phyloP scores from a whole-genome alignment of 1,284 basidiomycete species.

The Erythrobasidium hasegawianum region DNA sequence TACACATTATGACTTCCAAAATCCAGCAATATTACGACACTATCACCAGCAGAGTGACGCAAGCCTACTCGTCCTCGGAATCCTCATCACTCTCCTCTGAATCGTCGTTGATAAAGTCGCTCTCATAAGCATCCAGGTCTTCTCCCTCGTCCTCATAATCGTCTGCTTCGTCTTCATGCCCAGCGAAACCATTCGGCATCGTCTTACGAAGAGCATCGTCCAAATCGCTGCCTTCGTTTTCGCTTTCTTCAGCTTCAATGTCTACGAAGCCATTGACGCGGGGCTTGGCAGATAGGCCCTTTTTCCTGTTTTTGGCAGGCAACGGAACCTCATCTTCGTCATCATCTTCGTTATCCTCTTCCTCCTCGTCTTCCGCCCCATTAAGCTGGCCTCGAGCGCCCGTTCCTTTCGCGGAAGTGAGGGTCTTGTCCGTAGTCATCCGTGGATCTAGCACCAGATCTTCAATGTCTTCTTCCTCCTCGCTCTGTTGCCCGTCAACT shows the following conservation, averaged over 20 bases:
- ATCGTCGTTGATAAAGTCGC: slow-evolving; percentile 39
- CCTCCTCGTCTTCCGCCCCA: slow-evolving; percentile 47
- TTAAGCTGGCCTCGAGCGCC: no score
- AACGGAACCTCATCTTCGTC: slow-evolving; percentile 56
- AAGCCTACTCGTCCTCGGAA: slow-evolving; percentile 12
- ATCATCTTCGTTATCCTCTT: slow-evolving; percentile 60
- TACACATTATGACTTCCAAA: no score
- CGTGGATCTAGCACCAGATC: slow-evolving; percentile 58
- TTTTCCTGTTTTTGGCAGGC: slow-evolving; percentile 6
- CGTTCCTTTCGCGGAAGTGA: slow-evolving; percentile 40
- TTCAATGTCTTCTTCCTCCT: slow-evolving; percentile 68
- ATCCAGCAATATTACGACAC: no score
- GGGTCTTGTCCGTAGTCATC: slow-evolving; percentile 54
- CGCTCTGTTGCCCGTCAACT: slow-evolving; percentile 33
- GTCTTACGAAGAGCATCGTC: slow-evolving; percentile 5
- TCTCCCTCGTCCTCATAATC: slow-evolving; percentile 31
- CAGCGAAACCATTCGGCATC: slow-evolving; percentile 12
- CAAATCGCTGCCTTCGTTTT: slow-evolving; percentile 37
- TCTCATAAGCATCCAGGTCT: slow-evolving; percentile 31
- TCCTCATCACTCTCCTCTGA: slow-evolving; percentile 34
- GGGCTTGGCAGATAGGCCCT: not conserved
- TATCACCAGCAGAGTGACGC: no score
- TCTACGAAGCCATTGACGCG: slow-evolving; percentile 29
- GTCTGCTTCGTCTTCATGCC: slow-evolving; percentile 24
- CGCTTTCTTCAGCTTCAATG: slow-evolving; percentile 34